Conservation (phyloP, 495 filamentous ascomycete species). For the Wilcoxina mikolae region DNA sequence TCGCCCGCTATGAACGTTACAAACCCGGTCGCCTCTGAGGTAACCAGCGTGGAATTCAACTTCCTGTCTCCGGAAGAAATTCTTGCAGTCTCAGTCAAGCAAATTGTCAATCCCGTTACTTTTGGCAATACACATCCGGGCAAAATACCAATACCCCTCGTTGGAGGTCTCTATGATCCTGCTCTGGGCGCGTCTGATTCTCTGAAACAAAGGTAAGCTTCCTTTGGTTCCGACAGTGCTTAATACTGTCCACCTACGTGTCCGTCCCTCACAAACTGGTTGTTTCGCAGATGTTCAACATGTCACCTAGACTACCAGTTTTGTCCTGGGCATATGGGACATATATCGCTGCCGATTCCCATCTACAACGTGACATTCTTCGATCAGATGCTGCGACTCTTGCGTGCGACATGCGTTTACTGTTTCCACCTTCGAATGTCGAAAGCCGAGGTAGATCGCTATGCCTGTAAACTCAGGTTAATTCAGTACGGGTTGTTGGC, state of each 20-base stretch:
- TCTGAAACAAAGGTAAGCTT: conserved; percentile 26
- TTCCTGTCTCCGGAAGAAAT: conserved; percentile 71
- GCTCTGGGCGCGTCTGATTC: conserved; percentile 57
- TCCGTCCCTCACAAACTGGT: conserved; percentile 2
- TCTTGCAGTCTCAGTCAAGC: conserved; percentile 74
- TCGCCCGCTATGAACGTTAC: conserved; percentile 50
- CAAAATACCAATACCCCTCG: conserved; percentile 19
- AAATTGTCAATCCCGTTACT: conserved; percentile 74
- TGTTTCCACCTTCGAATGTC: conserved; percentile 70
- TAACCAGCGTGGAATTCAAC: conserved; percentile 79
- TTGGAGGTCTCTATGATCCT: conserved; percentile 68
- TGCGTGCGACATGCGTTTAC: conserved; percentile 76
- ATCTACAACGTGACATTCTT: conserved; percentile 91
- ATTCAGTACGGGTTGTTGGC: conserved; percentile 70
- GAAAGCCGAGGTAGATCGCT: conserved; percentile 55
- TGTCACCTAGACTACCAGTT: conserved; percentile 61
- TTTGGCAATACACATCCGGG: conserved; percentile 81
- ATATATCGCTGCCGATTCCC: conserved; percentile 83
- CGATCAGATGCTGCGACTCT: conserved; percentile 68
- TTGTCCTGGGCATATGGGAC: conserved; percentile 86
- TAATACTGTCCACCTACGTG: not conserved
- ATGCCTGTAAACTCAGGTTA: conserved; percentile 70
- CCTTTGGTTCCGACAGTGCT: conserved; percentile 3
- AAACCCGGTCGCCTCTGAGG: conserved; percentile 68
- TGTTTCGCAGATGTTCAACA: conserved; percentile 59